phyloP scores from a whole-genome alignment of 306 rosid species.

The Betula pendula region DNA sequence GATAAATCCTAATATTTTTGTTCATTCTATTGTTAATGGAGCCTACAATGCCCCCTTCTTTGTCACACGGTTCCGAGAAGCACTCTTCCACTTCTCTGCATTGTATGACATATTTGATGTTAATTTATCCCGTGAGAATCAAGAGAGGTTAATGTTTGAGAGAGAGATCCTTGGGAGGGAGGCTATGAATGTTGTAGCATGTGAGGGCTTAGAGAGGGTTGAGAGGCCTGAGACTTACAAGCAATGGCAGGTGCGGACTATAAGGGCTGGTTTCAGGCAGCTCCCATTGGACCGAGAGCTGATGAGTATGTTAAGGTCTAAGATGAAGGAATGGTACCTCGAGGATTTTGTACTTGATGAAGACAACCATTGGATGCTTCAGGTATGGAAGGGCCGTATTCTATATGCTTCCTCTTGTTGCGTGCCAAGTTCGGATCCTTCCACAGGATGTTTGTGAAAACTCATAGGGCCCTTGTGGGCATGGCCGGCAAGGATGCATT shows the following conservation, averaged over 20 bases:
- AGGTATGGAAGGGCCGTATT: conserved; percentile 14
- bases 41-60: conserved; percentile 3
- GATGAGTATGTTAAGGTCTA: neutral
- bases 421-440: conserved; percentile 1
- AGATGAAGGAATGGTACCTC: conserved; percentile 13
- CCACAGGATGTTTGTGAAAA: neutral
- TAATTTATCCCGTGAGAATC: neutral
- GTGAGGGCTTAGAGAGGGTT: conserved; percentile 5
- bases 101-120: neutral
- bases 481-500: neutral
- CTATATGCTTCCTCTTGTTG: conserved; percentile 13
- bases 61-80: conserved; percentile 7
- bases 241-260: neutral
- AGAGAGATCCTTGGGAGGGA: neutral
- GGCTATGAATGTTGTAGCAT: neutral
- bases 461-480: neutral
- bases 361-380: conserved; percentile 12
- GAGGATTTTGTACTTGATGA: conserved; percentile 8
- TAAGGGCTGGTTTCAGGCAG: neutral
- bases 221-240: conserved; percentile 7
- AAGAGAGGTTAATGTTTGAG: neutral
- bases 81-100: conserved; percentile 8
- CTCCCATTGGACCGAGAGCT: neutral
- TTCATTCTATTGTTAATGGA: neutral
- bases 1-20: conserved; percentile 10